Evolutionary conservation across 768 basidiomycete genomes (phyloP).

Genomic region (Coprinopsis sp.): DNA sequence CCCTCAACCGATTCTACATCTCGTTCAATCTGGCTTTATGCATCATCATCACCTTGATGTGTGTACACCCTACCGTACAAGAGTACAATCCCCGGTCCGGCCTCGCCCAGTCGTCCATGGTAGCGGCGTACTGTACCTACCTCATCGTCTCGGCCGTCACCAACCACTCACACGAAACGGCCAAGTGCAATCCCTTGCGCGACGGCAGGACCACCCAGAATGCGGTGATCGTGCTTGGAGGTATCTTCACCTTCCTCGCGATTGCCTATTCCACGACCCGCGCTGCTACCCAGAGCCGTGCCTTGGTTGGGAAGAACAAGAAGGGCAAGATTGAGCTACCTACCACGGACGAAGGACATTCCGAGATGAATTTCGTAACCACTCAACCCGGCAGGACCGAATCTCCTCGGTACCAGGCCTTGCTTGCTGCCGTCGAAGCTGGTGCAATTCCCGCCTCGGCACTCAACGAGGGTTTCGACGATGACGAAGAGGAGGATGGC

Average conservation of each 20-base stretch:
- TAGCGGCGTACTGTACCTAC: slow-evolving; percentile 97
- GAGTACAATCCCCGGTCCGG: slow-evolving; percentile 93
- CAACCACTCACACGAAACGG: slow-evolving; percentile 75
- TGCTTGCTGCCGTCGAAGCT: slow-evolving; percentile 93
- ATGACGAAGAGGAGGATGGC: slow-evolving; percentile 74
- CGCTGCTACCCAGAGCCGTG: slow-evolving; percentile 93
- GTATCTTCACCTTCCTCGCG: slow-evolving; percentile 93
- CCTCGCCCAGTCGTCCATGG: slow-evolving; percentile 92
- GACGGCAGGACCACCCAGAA: slow-evolving; percentile 68
- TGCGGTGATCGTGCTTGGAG: slow-evolving; percentile 86
- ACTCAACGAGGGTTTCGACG: slow-evolving; percentile 70
- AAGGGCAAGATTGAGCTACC: slow-evolving; percentile 65
- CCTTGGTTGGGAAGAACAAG: slow-evolving; percentile 73
- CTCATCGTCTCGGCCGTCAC: slow-evolving; percentile 90
- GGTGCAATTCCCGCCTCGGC: slow-evolving; percentile 95
- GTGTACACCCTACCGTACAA: slow-evolving; percentile 82
- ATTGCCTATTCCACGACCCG: slow-evolving; percentile 97
- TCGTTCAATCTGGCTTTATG: slow-evolving; percentile 86
- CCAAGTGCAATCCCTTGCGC: slow-evolving; percentile 84
- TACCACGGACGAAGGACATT: slow-evolving; percentile 50
- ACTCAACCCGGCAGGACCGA: slow-evolving; percentile 83
- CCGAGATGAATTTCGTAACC: slow-evolving; percentile 72
- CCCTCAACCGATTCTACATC: slow-evolving; percentile 95
- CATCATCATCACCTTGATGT: slow-evolving; percentile 74
- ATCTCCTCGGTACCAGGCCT: slow-evolving; percentile 86